Conservation (phyloP, 2,329 filamentous ascomycete species). For the Lomentospora prolificans region DNA sequence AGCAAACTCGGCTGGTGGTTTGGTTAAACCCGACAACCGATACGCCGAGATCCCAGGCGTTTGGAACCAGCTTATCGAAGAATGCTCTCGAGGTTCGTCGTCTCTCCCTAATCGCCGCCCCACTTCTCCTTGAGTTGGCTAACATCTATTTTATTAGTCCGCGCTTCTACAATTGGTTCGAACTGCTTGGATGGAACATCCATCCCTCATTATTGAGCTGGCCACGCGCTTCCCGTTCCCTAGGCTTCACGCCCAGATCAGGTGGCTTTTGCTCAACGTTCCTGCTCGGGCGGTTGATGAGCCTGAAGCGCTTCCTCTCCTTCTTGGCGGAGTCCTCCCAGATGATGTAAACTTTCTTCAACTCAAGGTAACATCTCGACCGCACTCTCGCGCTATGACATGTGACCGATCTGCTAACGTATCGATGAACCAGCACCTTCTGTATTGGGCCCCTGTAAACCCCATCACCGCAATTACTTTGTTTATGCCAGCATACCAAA, state of each 20-base stretch:
- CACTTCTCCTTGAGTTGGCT: not conserved
- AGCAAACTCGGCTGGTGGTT: conserved; percentile 72
- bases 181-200: conserved; percentile 79
- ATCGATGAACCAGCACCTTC: conserved; percentile 52
- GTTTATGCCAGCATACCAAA: conserved; percentile 82
- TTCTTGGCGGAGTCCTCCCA: conserved; percentile 69
- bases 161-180: conserved; percentile 56
- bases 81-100: conserved; percentile 18
- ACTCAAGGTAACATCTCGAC: conserved; percentile 53
- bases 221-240: conserved; percentile 67
- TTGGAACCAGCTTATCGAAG: conserved; percentile 9
- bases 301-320: conserved; percentile 70
- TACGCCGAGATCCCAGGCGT: conserved; percentile 24
- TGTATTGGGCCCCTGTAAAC: conserved; percentile 90
- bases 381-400: not conserved
- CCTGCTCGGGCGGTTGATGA: conserved; percentile 75
- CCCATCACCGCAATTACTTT: conserved; percentile 88
- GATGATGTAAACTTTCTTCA: conserved; percentile 66
- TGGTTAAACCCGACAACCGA: conserved; percentile 76
- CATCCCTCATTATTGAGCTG: conserved; percentile 80
- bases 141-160: conserved; percentile 27
- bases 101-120: not conserved
- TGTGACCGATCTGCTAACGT: conserved; percentile 18
- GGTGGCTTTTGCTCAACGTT: conserved; percentile 69
- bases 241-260: conserved; percentile 64